Conservation (phyloP, 129 eudicot species). For the Apium graveolens region DNA sequence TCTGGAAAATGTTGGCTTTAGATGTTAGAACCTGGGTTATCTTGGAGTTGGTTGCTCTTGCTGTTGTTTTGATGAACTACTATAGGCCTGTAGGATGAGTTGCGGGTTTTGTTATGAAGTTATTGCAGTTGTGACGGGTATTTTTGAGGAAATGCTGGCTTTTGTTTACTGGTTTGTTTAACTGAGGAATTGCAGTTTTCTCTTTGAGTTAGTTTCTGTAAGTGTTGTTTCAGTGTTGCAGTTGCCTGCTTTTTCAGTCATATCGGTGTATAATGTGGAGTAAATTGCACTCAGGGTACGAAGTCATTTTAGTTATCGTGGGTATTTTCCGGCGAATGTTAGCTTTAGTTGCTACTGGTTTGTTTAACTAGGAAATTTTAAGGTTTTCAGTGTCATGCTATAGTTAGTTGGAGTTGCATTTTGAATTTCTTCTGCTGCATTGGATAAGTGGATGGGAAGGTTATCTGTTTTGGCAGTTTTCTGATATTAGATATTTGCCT, state of each 20-base stretch:
- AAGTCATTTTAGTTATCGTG: neutral
- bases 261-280: neutral
- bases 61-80: neutral
- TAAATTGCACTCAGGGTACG: neutral
- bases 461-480: neutral
- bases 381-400: neutral
- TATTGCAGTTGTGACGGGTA: neutral
- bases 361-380: neutral
- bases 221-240: neutral
- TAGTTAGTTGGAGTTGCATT: neutral
- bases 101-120: neutral
- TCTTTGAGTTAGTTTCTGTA: neutral
- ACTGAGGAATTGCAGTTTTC: neutral
- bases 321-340: neutral
- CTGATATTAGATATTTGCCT: neutral
- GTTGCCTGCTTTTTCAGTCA: neutral
- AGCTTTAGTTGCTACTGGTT: conserved; percentile 1
- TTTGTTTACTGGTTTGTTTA: neutral
- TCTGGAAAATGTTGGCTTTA: neutral
- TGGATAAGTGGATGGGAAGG: neutral
- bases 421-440: neutral
- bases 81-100: neutral
- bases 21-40: no score
- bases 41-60: neutral
- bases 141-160: neutral